Conservation (phyloP, 2,329 filamentous ascomycete species). For the Neoarthrinium moseri region DNA sequence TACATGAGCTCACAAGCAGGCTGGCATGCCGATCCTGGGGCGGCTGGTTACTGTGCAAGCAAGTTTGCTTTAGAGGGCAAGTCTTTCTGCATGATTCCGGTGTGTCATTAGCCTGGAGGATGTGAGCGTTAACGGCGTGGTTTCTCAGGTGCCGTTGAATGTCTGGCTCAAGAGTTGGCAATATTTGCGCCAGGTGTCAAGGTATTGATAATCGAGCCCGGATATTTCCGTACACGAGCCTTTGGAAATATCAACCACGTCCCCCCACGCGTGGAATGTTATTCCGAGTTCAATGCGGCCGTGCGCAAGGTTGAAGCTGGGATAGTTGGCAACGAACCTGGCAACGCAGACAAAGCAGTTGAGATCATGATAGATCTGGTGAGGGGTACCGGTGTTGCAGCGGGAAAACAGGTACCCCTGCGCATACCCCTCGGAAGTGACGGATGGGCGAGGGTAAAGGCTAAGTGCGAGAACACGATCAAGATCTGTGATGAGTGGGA, state of each 20-base stretch:
- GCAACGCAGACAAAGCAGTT: conserved; percentile 49
- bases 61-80: conserved; percentile 8
- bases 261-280: conserved; percentile 20
- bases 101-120: neutral
- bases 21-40: conserved; percentile 21
- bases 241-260: conserved; percentile 33
- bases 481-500: conserved; percentile 50
- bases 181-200: conserved; percentile 30
- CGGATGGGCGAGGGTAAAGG: conserved; percentile 45
- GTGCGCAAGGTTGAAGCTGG: conserved; percentile 17
- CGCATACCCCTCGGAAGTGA: conserved; percentile 53
- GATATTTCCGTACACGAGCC: conserved; percentile 40
- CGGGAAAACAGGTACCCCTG: conserved; percentile 36
- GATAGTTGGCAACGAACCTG: conserved; percentile 36
- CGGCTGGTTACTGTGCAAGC: neutral
- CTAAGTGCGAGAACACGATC: conserved; percentile 47
- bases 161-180: conserved; percentile 29
- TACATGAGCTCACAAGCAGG: conserved; percentile 28
- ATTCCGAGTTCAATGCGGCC: conserved; percentile 28
- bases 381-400: conserved; percentile 38
- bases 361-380: conserved; percentile 54
- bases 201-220: conserved; percentile 37
- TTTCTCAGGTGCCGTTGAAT: conserved; percentile 28
- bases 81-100: neutral
- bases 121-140: neutral